Evolutionary conservation across 176 grass and related monocot genomes (phyloP).

Genomic region (Bothriochloa decipiens): DNA sequence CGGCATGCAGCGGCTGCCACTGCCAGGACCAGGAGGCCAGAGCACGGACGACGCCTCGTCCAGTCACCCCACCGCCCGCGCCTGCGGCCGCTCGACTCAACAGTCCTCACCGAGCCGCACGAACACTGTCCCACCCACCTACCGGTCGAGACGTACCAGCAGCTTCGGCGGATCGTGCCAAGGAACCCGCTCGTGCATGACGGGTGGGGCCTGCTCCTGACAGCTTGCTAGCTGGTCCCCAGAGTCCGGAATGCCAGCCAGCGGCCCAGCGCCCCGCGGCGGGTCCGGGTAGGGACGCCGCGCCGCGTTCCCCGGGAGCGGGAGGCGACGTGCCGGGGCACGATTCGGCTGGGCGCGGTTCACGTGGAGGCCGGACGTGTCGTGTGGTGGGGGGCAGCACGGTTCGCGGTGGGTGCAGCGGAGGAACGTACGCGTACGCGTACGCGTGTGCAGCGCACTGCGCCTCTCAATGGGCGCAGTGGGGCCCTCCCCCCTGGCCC

Average conservation of each 20-base stretch:
- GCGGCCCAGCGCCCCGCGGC: neutral
- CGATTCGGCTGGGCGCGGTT: conserved; percentile 22
- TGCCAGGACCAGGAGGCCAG: neutral
- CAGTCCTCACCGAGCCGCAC: neutral
- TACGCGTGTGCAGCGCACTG: conserved; percentile 16
- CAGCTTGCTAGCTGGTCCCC: too few relatives aligned
- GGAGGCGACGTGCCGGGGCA: conserved; percentile 25
- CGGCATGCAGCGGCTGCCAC: neutral
- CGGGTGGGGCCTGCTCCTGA: neutral
- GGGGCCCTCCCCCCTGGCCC: neutral
- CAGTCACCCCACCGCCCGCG: conserved; percentile 27
- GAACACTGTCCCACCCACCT: neutral
- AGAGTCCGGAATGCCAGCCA: neutral
- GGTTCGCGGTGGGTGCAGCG: neutral
- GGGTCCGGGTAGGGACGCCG: neutral
- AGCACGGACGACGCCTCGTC: conserved; percentile 6
- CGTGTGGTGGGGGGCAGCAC: conserved; percentile 61
- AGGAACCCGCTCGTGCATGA: neutral
- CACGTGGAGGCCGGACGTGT: conserved; percentile 48
- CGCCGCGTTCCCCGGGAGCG: neutral
- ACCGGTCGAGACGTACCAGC: neutral
- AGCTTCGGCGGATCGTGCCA: neutral
- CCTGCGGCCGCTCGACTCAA: conserved; percentile 23
- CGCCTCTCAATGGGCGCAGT: conserved; percentile 24
- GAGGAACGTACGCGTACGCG: neutral